These are phyloP conservation scores for Saturnispora sekii DNA, from an alignment of 805 yeast genomes.

Conservation along the genomic window DNA sequence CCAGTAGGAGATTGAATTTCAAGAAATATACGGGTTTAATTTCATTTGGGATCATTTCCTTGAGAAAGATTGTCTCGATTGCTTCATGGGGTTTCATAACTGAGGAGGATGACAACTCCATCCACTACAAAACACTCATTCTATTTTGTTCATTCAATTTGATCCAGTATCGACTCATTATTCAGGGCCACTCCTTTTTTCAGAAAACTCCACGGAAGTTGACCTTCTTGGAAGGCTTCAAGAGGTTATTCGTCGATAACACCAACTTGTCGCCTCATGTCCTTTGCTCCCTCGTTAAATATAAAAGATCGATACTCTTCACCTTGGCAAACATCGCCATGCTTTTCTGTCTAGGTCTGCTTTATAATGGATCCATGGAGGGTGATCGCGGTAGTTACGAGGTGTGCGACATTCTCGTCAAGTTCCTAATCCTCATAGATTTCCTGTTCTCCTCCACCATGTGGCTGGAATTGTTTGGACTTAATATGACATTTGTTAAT, in stretches of 20 bases:
- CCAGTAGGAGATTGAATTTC: neutral
- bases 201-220: constrained; percentile 1
- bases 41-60: constrained; percentile 19
- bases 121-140: constrained; percentile 22
- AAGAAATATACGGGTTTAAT: constrained; percentile 13
- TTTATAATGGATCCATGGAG: constrained; percentile 3
- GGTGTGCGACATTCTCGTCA: neutral
- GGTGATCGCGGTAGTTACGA: neutral
- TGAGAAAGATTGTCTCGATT: constrained; percentile 23
- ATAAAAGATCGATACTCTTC: constrained; percentile 2
- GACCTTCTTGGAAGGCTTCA: constrained; percentile 15
- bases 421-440: constrained; percentile 8
- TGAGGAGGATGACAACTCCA: constrained; percentile 20
- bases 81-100: constrained; percentile 23
- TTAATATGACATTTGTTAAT: constrained; percentile 3
- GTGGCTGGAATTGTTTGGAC: constrained; percentile 8
- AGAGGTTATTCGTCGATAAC: constrained; percentile 9
- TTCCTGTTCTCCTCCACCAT: constrained; percentile 6
- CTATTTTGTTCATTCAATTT: constrained; percentile 17
- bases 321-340: neutral
- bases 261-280: neutral
- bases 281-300: neutral
- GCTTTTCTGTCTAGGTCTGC: neutral
- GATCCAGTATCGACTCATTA: constrained; percentile 23
- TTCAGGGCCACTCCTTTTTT: constrained; percentile 11